phyloP scores from a whole-genome alignment of 1,284 basidiomycete species.

The Meripilus lineatus region DNA sequence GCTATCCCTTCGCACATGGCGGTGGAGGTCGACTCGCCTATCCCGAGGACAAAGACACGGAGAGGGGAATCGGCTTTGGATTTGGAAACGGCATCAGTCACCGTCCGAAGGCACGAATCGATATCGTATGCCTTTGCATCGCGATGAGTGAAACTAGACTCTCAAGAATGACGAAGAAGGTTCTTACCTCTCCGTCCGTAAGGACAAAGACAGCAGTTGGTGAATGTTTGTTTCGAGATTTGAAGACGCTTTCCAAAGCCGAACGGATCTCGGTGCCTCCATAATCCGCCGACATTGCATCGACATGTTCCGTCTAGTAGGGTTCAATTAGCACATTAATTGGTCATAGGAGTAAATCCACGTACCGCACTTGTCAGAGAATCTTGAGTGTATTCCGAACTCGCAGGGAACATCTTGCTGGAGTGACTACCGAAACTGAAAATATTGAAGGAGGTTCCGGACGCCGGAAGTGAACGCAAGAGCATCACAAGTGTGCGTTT shows the following conservation, averaged over 20 bases:
- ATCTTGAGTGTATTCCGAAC: conserved; percentile 27
- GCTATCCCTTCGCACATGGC: conserved; percentile 48
- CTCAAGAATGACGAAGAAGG: background rate
- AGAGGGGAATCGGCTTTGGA: conserved; percentile 24
- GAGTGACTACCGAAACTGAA: conserved; percentile 39
- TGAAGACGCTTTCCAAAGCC: conserved; percentile 34
- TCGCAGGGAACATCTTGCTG: conserved; percentile 32
- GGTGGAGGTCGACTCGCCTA: conserved; percentile 44
- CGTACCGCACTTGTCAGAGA: conserved; percentile 37
- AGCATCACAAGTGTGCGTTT: conserved; percentile 35
- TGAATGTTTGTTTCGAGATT: conserved; percentile 24
- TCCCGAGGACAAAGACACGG: conserved; percentile 51
- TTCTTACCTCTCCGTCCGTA: conserved; percentile 11
- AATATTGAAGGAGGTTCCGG: conserved; percentile 42
- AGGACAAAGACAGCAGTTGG: conserved; percentile 47
- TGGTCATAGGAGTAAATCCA: conserved; percentile 1
- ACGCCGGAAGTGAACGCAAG: conserved; percentile 34
- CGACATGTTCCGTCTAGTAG: conserved; percentile 33
- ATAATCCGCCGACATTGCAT: conserved; percentile 3
- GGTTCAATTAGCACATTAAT: background rate
- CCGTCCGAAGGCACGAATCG: background rate
- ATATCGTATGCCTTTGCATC: background rate
- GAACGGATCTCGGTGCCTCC: conserved; percentile 44
- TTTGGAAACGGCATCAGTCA: conserved; percentile 8
- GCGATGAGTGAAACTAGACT: background rate